A percentile compares a stretch with the other conserved stretches of the same genome.
Evolutionary conservation across 495 filamentous ascomycete species (phyloP).

Genomic region (Opeltia flavorubescens): DNA sequence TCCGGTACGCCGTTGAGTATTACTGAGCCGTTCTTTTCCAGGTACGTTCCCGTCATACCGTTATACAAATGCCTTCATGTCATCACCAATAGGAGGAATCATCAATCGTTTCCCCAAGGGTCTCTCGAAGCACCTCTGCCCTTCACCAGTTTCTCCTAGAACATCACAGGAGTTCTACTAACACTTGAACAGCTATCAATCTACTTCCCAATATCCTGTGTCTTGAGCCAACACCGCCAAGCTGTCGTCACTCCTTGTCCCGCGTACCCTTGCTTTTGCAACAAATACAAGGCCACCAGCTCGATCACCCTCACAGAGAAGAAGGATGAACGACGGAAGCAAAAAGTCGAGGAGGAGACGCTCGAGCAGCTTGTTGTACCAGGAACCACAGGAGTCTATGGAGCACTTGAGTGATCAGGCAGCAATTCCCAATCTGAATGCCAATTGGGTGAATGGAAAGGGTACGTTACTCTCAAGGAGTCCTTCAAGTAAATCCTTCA

Average conservation of each 20-base stretch:
- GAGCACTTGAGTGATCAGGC: conserved; percentile 95
- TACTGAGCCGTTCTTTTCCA: not conserved
- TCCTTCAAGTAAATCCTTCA: not conserved
- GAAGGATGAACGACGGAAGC: conserved; percentile 39
- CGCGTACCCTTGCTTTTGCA: conserved; percentile 69
- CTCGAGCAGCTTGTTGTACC: conserved; percentile 92
- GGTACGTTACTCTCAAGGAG: conserved; percentile 43
- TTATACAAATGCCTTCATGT: too few species aligned
- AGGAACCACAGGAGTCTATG: conserved; percentile 82
- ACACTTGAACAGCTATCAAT: not conserved
- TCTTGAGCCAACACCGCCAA: conserved; percentile 65
- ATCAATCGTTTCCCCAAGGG: too few species aligned
- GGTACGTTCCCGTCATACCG: not conserved
- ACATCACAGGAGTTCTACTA: too few species aligned
- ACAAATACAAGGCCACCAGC: conserved; percentile 53
- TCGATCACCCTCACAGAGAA: conserved; percentile 29
- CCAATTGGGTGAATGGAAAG: conserved; percentile 97
- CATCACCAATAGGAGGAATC: too few species aligned
- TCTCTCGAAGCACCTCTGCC: too few species aligned
- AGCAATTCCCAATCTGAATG: conserved; percentile 86
- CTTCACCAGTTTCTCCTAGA: too few species aligned
- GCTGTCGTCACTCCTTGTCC: conserved; percentile 67
- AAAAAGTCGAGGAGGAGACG: conserved; percentile 65
- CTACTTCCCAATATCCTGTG: not conserved
- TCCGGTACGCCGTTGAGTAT: not conserved